A percentile compares a stretch with the other conserved stretches of the same genome.
phyloP scores from a whole-genome alignment of 176 grass and related monocot species.

The Triticum aestivum region IWGSC_CS_RefSeq_v2.1 NC_057798.1:606315951-606316450 shows the following conservation, averaged over 20 bases:
- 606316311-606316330: too few species aligned
- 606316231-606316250: background rate
- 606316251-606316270: background rate
- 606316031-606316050: background rate
- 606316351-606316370: background rate
- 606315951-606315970: background rate
- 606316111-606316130: background rate
- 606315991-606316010: background rate
- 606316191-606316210: background rate
- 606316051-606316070: background rate
- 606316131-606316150: background rate
- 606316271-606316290: too few species aligned
- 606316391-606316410: too few species aligned
- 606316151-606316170: background rate
- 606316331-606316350: too few species aligned
- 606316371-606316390: too few species aligned
- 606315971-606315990: background rate
- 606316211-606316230: background rate
- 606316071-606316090: background rate
- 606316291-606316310: too few species aligned
- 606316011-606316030: background rate
- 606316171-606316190: background rate
- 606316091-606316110: background rate
- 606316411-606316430: too few species aligned
- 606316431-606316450: too few species aligned